phyloP scores from a whole-genome alignment of 768 basidiomycete genomes.

The Tricholoma hemisulphureum region DNA sequence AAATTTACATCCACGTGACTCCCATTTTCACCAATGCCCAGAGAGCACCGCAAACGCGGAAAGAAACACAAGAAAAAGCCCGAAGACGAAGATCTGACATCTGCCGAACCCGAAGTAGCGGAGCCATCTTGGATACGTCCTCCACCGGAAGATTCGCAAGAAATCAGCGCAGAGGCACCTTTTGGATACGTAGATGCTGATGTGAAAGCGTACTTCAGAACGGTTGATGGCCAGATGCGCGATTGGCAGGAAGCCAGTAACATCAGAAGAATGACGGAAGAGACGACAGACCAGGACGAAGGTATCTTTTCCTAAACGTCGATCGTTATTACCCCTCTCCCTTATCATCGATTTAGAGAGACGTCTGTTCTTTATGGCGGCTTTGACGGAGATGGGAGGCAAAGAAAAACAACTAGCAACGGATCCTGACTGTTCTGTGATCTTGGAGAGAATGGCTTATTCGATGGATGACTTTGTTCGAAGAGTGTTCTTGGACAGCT shows the following conservation, averaged over 20 bases:
- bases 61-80: conserved; percentile 3
- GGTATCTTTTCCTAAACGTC: conserved; percentile 38
- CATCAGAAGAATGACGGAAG: conserved; percentile 19
- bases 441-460: conserved; percentile 85
- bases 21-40: background rate
- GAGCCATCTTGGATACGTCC: conserved; percentile 74
- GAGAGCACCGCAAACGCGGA: conserved; percentile 6
- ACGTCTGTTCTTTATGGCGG: conserved; percentile 76
- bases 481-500: conserved; percentile 82
- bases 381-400: conserved; percentile 77
- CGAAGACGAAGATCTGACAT: background rate
- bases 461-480: conserved; percentile 98
- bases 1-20: too few species aligned
- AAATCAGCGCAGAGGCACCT: conserved; percentile 65
- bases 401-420: conserved; percentile 91
- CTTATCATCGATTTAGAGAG: conserved; percentile 47
- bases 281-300: conserved; percentile 67
- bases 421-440: conserved; percentile 89
- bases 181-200: conserved; percentile 90
- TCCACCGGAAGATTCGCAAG: conserved; percentile 32
- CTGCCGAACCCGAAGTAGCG: conserved; percentile 20
- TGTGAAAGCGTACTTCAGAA: conserved; percentile 89
- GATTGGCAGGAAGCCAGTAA: conserved; percentile 72
- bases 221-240: conserved; percentile 82
- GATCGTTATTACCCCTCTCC: conserved; percentile 6